A percentile compares a stretch with the other conserved stretches of the same genome.
phyloP scores from a whole-genome alignment of 257 asterid species.

The Solanum habrochaites region DNA sequence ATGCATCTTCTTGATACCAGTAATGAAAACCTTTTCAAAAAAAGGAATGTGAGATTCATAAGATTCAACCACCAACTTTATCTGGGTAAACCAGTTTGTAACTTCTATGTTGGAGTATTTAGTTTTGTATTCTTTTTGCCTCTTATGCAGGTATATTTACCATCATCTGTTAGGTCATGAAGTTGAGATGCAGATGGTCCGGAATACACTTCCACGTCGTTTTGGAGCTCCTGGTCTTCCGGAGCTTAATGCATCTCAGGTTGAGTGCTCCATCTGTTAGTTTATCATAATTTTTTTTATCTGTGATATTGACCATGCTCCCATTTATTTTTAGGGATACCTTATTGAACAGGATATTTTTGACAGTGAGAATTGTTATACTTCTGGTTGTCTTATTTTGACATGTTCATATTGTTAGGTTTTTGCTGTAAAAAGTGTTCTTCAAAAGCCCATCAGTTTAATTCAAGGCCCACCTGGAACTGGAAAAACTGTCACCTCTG shows the following conservation, averaged over 20 bases:
- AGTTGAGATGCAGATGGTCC: conserved; percentile 99
- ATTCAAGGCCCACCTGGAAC: conserved; percentile 99
- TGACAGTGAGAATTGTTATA: not conserved
- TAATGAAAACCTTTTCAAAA: not conserved
- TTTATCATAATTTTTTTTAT: not conserved
- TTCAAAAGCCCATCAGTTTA: conserved; percentile 92
- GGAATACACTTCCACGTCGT: conserved; percentile 90
- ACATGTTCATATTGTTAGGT: conserved; percentile 33
- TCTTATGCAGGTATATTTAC: conserved; percentile 67
- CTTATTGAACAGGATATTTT: not conserved
- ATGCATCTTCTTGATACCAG: not conserved
- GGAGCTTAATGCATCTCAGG: conserved; percentile 98
- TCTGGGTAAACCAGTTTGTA: not conserved
- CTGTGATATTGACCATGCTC: not conserved
- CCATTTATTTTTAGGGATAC: not conserved
- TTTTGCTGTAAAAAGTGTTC: conserved; percentile 96
- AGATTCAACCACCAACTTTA: not conserved
- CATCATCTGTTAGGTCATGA: conserved; percentile 98
- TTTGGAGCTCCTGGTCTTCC: conserved; percentile 99
- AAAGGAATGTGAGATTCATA: not conserved
- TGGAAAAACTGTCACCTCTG: conserved; percentile 98
- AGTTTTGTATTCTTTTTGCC: not conserved
- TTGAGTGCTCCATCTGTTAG: conserved; percentile 2
- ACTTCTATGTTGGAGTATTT: not conserved
- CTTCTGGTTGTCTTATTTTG: not conserved